Percentiles rank a stretch among this genome's conserved stretches.
Conservation (phyloP, 2,329 filamentous ascomycete species). For the Fusarium continuum region DNA sequence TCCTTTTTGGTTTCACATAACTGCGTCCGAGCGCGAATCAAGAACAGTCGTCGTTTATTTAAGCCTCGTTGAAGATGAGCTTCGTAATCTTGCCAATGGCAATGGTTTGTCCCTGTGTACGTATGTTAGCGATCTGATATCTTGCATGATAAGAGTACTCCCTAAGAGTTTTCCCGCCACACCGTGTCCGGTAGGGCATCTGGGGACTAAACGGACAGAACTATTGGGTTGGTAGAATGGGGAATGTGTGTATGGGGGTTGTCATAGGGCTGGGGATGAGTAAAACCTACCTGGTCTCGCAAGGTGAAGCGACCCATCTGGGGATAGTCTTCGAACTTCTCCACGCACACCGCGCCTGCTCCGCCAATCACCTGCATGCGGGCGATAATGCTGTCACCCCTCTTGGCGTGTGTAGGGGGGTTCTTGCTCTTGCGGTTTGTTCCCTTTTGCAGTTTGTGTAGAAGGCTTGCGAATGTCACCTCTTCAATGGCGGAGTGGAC, state of each 20-base stretch:
- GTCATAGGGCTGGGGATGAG: slow-evolving; percentile 18
- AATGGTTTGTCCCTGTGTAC: slow-evolving; percentile 89
- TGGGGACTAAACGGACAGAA: slow-evolving; percentile 9
- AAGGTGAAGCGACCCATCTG: slow-evolving; percentile 93
- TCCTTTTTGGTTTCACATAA: slow-evolving; percentile 10
- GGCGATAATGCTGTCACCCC: slow-evolving; percentile 85
- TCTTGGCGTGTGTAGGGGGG: slow-evolving; percentile 89
- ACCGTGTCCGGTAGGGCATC: slow-evolving; percentile 1
- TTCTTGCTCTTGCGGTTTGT: slow-evolving; percentile 93
- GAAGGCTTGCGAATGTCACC: slow-evolving; percentile 85
- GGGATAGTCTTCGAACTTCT: slow-evolving; percentile 94
- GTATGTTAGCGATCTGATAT: slow-evolving; percentile 42
- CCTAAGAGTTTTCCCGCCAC: slow-evolving; percentile 11
- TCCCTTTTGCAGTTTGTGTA: slow-evolving; percentile 96
- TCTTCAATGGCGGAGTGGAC: slow-evolving; percentile 98
- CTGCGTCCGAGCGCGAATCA: neutral
- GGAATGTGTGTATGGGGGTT: neutral
- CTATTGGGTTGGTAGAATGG: slow-evolving; percentile 19
- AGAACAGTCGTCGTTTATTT: slow-evolving; percentile 39
- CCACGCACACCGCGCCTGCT: slow-evolving; percentile 88
- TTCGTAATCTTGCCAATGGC: slow-evolving; percentile 99
- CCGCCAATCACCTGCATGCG: slow-evolving; percentile 87
- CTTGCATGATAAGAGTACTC: slow-evolving; percentile 10
- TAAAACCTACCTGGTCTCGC: slow-evolving; percentile 76
- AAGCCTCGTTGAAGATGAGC: slow-evolving; percentile 63